Evolutionary conservation across 805 yeast species (phyloP).

Genomic region (Starmerella bombicola): DNA sequence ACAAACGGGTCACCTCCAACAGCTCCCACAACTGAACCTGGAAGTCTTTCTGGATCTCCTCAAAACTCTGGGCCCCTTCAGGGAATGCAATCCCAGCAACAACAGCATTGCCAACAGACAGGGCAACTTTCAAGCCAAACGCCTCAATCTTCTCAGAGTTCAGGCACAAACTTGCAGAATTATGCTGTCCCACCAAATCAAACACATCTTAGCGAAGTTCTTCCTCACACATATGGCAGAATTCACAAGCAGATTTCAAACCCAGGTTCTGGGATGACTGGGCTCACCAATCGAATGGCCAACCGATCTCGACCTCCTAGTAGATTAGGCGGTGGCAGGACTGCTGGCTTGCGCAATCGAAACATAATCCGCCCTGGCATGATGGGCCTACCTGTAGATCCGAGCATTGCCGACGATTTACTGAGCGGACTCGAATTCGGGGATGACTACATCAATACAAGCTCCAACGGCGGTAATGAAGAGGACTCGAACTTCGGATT

Average conservation of each 20-base stretch:
- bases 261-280: not conserved
- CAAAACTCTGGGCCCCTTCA: not conserved
- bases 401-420: conserved; percentile 17
- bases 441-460: not conserved
- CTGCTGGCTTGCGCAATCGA: conserved; percentile 10
- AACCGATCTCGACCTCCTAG: conserved; percentile 4
- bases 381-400: conserved; percentile 21
- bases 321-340: not conserved
- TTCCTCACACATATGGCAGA: conserved; percentile 15
- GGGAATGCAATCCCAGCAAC: conserved; percentile 1
- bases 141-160: not conserved
- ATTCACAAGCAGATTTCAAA: conserved; percentile 14
- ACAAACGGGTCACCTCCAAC: not conserved
- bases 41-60: conserved; percentile 3
- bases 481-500: not conserved
- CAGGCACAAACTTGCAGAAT: not conserved
- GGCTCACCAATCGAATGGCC: not conserved
- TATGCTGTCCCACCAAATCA: not conserved
- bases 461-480: not conserved
- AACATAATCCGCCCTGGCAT: conserved; percentile 19
- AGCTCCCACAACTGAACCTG: conserved; percentile 1
- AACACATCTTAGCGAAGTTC: conserved; percentile 3
- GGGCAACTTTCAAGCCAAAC: too few species aligned
- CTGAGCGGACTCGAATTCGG: conserved; percentile 7
- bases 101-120: conserved; percentile 1